Evolutionary conservation across 1,284 basidiomycete genomes (phyloP), one percentile per base, ranked within the genome.

Genomic region (Leccinum laetum): DNA sequence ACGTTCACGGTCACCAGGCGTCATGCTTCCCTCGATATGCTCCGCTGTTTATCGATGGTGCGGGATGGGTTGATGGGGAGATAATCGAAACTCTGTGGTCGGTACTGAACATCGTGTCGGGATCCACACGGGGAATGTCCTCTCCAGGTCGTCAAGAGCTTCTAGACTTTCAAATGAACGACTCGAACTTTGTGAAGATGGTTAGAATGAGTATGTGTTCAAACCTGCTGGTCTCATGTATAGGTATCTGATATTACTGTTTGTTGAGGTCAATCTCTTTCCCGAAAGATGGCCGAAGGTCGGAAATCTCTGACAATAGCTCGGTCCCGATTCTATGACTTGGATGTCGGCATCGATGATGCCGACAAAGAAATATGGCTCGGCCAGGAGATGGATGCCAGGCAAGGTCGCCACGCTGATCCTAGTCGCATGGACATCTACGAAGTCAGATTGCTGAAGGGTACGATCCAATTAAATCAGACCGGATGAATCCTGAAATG

Each of bases 1-100:
- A 70, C 62, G 46, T 70, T 1, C 63, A 61, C 9, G 62, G 58
- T 1, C 69, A 70, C 59, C 16, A 61, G 24, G 4, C 49, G 0
- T 52, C 66, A 53, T 70, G 67, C 41, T 67, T 58, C 29, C 5
- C 61, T 2, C 3, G 32, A 6, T 65, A 65, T 55, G 26, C 53
- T 3, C 63, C 61, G 1, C n/a, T 66, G 0, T 67, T 35, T 11
- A 57, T 57, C 7, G 14, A 16, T 32, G 55, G 55, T 35, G 26
- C 55, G 4, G 55, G 55, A 11, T 57, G 55, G 55, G 14, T 57
- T 11, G 55, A 57, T 35, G 55, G 29, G 9, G 55, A 57, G 16
- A 35, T 57, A 5, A 57, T 57, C 7, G 55, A 57, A 21, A 57
- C 55, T 57, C n/a, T 57, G 9, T 57, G 55, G 55, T 57, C 55